phyloP scores from a whole-genome alignment of 2,329 filamentous ascomycete genomes.

The Sporothrix variecibatus region DNA sequence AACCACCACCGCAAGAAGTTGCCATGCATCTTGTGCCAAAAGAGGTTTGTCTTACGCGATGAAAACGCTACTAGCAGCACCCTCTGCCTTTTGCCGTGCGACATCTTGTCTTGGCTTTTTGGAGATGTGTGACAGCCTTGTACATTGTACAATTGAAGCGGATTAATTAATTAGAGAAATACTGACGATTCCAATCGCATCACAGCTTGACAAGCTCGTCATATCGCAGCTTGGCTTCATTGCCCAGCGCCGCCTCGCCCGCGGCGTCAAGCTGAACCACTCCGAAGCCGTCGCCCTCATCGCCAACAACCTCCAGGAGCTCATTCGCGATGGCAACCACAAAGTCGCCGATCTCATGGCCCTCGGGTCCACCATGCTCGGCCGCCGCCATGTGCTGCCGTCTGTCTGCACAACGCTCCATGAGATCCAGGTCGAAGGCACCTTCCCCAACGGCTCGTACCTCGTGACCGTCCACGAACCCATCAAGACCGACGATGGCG shows the following conservation, averaged over 20 bases:
- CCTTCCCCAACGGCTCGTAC: conserved; percentile 87
- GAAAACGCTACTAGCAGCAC: conserved; percentile 11
- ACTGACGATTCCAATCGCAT: background rate
- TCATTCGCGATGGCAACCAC: conserved; percentile 95
- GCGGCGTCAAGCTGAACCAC: conserved; percentile 88
- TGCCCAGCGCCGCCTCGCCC: conserved; percentile 82
- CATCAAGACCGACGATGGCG: conserved; percentile 80
- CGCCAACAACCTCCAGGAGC: conserved; percentile 87
- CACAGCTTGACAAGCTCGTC: conserved; percentile 90
- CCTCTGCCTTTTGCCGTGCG: conserved; percentile 3
- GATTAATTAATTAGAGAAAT: background rate
- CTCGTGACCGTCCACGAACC: conserved; percentile 93
- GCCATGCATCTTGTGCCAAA: conserved; percentile 42
- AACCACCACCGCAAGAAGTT: conserved; percentile 16
- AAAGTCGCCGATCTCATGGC: conserved; percentile 91
- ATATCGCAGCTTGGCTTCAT: conserved; percentile 86
- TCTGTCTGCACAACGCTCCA: conserved; percentile 75
- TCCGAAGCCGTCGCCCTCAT: conserved; percentile 83
- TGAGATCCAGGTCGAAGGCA: conserved; percentile 92
- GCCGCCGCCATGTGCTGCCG: conserved; percentile 86
- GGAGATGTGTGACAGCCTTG: conserved; percentile 1
- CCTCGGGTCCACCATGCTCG: conserved; percentile 87
- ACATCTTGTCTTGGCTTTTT: conserved; percentile 8
- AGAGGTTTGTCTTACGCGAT: conserved; percentile 37
- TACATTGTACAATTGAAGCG: background rate